Percentiles rank a stretch among this genome's conserved stretches.
phyloP scores from a whole-genome alignment of 495 filamentous ascomycete genomes.

The Pseudoneurospora amorphoporcata region DNA sequence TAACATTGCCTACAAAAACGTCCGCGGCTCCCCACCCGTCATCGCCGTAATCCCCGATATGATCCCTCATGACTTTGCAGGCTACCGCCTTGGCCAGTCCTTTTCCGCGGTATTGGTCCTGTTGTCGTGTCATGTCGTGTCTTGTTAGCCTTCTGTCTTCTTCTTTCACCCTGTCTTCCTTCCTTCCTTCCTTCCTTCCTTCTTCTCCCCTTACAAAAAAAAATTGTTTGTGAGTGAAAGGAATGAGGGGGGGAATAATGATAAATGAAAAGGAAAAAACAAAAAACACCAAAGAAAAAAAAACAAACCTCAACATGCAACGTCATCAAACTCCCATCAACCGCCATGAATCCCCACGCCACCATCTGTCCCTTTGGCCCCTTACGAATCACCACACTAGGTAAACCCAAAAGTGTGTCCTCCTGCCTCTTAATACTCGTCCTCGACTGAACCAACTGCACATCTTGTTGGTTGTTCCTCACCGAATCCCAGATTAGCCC shows the following conservation, averaged over 20 bases:
- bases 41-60: constrained; percentile 24
- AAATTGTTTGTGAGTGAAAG: no score
- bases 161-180: no score
- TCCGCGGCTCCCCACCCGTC: constrained; percentile 34
- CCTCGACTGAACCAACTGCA: constrained; percentile 22
- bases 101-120: constrained; percentile 31
- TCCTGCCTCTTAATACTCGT: constrained; percentile 24
- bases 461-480: constrained; percentile 15
- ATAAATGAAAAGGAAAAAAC: no score
- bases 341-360: constrained; percentile 35
- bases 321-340: constrained; percentile 24
- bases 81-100: constrained; percentile 37
- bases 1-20: constrained; percentile 28
- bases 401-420: not conserved
- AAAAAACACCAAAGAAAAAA: no score
- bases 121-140: not conserved
- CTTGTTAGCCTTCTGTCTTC: not conserved
- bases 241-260: no score
- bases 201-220: no score
- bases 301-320: constrained; percentile 26
- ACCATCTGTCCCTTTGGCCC: constrained; percentile 15
- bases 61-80: constrained; percentile 29
- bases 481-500: constrained; percentile 25
- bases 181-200: no score
- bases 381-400: not conserved